phyloP scores from a whole-genome alignment of 768 basidiomycete genomes.

The Daedaleopsis sinensis region DNA sequence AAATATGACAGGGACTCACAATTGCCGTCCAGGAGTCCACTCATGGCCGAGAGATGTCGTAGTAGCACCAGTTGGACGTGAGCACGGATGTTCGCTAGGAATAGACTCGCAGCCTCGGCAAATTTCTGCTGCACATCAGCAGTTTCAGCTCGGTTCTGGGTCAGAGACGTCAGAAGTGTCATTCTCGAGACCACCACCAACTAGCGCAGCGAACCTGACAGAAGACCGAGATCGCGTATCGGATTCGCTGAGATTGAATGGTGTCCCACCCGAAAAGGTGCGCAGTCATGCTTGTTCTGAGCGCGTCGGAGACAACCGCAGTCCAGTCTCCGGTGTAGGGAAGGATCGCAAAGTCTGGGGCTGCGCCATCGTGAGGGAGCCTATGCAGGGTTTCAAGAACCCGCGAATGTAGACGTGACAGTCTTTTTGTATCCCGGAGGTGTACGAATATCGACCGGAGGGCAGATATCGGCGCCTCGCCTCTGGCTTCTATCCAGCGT shows the following conservation, averaged over 20 bases:
- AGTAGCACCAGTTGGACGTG: slow-evolving; percentile 56
- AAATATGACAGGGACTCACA: neutral
- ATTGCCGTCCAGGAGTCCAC: slow-evolving; percentile 48
- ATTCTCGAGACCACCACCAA: neutral
- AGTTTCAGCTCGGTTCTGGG: slow-evolving; percentile 51
- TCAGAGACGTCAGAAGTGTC: slow-evolving; percentile 1
- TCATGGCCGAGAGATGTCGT: slow-evolving; percentile 55
- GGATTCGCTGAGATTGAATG: slow-evolving; percentile 56
- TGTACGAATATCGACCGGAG: slow-evolving; percentile 57
- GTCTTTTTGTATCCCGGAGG: slow-evolving; percentile 39
- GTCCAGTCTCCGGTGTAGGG: slow-evolving; percentile 34
- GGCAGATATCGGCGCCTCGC: slow-evolving; percentile 49
- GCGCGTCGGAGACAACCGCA: slow-evolving; percentile 44
- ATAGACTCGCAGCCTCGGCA: slow-evolving; percentile 51
- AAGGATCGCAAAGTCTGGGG: slow-evolving; percentile 35
- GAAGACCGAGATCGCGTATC: slow-evolving; percentile 48
- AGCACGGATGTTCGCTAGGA: slow-evolving; percentile 46
- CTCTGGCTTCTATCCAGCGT: slow-evolving; percentile 28
- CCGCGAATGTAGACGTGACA: slow-evolving; percentile 42
- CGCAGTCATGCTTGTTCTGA: slow-evolving; percentile 52
- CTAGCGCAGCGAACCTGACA: slow-evolving; percentile 44
- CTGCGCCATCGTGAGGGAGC: slow-evolving; percentile 36
- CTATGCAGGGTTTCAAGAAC: slow-evolving; percentile 50
- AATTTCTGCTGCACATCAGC: slow-evolving; percentile 46
- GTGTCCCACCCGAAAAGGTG: slow-evolving; percentile 67